Conservation (phyloP, 805 yeast species). For the Hanseniaspora meyeri region DNA sequence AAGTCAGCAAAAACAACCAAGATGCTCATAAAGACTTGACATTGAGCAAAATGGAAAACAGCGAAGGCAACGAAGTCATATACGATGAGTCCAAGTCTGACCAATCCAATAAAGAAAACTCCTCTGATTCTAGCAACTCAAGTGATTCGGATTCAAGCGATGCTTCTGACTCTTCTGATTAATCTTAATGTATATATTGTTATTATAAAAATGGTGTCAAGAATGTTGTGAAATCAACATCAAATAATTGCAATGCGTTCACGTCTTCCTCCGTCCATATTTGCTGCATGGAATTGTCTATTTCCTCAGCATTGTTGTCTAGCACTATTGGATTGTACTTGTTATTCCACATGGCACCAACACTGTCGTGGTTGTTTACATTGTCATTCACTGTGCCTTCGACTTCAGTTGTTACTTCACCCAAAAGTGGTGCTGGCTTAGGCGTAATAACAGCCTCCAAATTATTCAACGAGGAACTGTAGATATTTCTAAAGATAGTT, state of each 20-base stretch:
- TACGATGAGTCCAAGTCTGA: conserved; percentile 22
- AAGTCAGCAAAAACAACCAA: conserved; percentile 27
- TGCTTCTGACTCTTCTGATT: background rate
- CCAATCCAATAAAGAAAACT: background rate
- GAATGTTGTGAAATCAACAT: conserved; percentile 12
- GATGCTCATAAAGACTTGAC: conserved; percentile 28
- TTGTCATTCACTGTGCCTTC: background rate
- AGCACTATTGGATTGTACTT: background rate
- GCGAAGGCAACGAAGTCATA: conserved; percentile 28
- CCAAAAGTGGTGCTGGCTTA: background rate
- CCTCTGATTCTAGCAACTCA: background rate
- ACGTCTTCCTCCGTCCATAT: conserved; percentile 10
- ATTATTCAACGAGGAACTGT: background rate
- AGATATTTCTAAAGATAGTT: conserved; percentile 10
- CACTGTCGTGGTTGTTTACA: background rate
- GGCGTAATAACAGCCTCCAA: conserved; percentile 7
- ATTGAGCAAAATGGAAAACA: conserved; percentile 24
- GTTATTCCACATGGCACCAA: background rate
- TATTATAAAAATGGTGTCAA: conserved; percentile 9
- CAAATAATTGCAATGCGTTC: conserved; percentile 9
- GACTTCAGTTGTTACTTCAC: background rate
- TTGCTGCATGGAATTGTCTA: background rate
- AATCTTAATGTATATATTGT: background rate
- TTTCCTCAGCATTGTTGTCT: background rate
- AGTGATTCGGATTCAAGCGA: background rate